Base-by-base conservation (phyloP, 169 alveolate species). In the Plasmodium billcollinsi region DNA sequence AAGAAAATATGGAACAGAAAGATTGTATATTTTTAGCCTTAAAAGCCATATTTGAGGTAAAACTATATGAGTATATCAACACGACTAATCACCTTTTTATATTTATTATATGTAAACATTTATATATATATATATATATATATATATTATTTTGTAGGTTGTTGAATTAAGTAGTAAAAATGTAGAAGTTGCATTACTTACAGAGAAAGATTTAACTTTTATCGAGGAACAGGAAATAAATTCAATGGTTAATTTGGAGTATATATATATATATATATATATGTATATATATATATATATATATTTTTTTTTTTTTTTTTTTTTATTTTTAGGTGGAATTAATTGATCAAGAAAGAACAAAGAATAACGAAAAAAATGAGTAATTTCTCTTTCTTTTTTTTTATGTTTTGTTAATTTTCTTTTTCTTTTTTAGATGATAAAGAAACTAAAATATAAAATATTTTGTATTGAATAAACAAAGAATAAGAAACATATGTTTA, bases 21-120 rank as follows among this genome's bases (percentile, higher is more conserved):
- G 97, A 96, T 24, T 94, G 99, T 6, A 88, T 98, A 45, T 95
- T 93, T 72, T 91, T 97, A 73, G 99, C 99, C 15, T 88, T 98
- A 63, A 97, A 97, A 88, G 99, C 99, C 8, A 92, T 97, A 73
- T 89, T 97, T 59, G 99, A 98, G 93, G 99, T 95, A 63, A 52
- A 29, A 12, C 66, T 49, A 8, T 45, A 29, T 39, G 47, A 39
- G 47, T n/a, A 63, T 29, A 29, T 54, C 62, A 14, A 12, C 20
- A 54, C 20, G 62, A 52, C 20, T 14, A n/a, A 11, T n/a, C 20
- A 54, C 62, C 3, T 54, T 14, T 5, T n/a, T 5, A 50, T 50
- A 50, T 50, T 1, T 21, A 21, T 61, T 20, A 11, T 1, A 24
- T 24, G 29, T 1, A 24, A 24, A 24, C 2, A 24, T 61, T 21